Conservation (phyloP, 495 filamentous ascomycete genomes). For the Talaromyces adpressus region DNA sequence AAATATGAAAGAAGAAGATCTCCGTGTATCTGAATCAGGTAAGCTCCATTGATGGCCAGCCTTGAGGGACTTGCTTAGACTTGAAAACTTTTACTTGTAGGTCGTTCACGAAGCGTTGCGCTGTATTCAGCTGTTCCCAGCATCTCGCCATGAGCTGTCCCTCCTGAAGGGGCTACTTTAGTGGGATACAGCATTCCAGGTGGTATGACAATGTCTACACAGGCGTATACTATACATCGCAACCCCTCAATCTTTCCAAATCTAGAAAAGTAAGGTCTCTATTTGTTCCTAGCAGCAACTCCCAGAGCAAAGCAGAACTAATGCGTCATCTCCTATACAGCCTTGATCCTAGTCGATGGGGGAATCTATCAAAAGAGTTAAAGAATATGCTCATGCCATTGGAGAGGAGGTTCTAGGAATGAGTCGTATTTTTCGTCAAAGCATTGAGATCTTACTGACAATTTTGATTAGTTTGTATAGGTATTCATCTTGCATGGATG, state of each 20-base stretch:
- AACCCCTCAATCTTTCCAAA: conserved; percentile 20
- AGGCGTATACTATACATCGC: conserved; percentile 38
- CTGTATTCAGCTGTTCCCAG: conserved; percentile 43
- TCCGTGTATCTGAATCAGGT: too few species aligned
- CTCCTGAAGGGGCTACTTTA: conserved; percentile 18
- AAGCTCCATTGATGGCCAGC: too few species aligned
- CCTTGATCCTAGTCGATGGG: too few species aligned
- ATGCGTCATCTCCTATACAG: too few species aligned
- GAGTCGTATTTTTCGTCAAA: too few species aligned
- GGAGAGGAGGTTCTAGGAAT: too few species aligned
- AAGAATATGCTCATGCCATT: too few species aligned
- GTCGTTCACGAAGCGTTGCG: conserved; percentile 51
- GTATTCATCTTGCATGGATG: conserved; percentile 16
- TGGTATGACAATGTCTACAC: conserved; percentile 26
- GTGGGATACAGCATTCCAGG: conserved; percentile 25
- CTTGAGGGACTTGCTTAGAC: not conserved
- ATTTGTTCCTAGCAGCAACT: not conserved
- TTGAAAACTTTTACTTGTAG: conserved; percentile 34
- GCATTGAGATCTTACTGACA: too few species aligned
- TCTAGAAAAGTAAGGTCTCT: conserved; percentile 17
- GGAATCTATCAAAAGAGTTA: too few species aligned
- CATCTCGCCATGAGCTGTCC: conserved; percentile 32
- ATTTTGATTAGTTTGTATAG: conserved; percentile 27
- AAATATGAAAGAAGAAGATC: too few species aligned
- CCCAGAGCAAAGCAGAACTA: too few species aligned